phyloP scores from a whole-genome alignment of 306 rosid genomes.

The Styphnolobium japonicum region DNA sequence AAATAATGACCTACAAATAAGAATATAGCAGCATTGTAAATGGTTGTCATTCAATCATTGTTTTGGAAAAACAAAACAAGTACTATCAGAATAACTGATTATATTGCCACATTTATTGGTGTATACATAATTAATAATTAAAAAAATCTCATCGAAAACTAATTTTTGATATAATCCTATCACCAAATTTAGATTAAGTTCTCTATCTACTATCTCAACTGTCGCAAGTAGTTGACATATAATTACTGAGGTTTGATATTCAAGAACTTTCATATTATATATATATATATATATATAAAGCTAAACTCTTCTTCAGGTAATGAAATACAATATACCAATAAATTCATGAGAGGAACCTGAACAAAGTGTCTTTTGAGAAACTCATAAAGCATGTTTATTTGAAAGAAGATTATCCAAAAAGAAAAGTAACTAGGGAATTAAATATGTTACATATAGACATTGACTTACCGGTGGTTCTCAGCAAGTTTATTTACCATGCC shows the following conservation, averaged over 20 bases:
- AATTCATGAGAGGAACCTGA: not conserved
- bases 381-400: not conserved
- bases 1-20: conserved; percentile 74
- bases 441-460: not conserved
- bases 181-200: not conserved
- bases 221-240: not conserved
- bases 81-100: not conserved
- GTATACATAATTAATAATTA: not conserved
- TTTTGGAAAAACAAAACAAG: not conserved
- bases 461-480: conserved; percentile 78
- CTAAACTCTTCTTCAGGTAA: not conserved
- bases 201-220: not conserved
- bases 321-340: not conserved
- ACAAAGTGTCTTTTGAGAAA: not conserved
- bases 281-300: not conserved
- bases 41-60: not conserved
- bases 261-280: not conserved
- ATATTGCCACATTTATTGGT: not conserved
- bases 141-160: not conserved
- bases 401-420: not conserved
- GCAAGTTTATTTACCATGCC: conserved; percentile 79
- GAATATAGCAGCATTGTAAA: not conserved
- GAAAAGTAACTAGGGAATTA: not conserved
- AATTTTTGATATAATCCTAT: not conserved
- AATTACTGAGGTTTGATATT: not conserved